Base-by-base conservation (phyloP, 306 rosid species). In the Phaseolus lunatus region DNA sequence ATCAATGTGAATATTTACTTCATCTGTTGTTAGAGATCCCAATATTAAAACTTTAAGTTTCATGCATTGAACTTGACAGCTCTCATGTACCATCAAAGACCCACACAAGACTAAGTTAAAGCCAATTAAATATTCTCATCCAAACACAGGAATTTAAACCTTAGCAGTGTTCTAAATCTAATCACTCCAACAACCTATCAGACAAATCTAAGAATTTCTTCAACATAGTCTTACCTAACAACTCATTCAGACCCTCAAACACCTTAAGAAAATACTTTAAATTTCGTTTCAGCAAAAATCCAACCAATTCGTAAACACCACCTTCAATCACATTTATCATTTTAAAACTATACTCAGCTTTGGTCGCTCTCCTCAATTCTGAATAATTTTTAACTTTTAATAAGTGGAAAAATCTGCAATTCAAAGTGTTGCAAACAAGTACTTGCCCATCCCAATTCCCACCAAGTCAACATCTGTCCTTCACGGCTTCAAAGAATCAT, bases 41-140 rank as follows among this genome's bases (percentile, higher is more conserved):
- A 50, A 69, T 69, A 57, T 57, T 20, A 48, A 45, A 35, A 59
- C 63, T 45, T n/a, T 33, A 16, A 45, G 50, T 47, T 16, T 16
- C 22, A 22, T 45, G 22, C 70, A 58, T 31, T 58, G 80, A 45
- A 78, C 49, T 67, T 43, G 61, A 67, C 27, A 67, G 58, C 37
- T 41, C 29, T 20, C 43, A 16, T 64, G 72, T 66, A 71, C 64
- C 58, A 27, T 18, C 19, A 52, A 11, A 24, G 15, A 53, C 49
- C 35, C 15, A 13, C n/a, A 57, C 13, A 57, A 2, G 1, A 19
- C 13, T 39, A 16, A 35, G 78, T 14, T 39, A 41, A 39, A 57
- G 76, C 56, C 78, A 56, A 73, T 41, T 33, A 41, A 66, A 73
- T 73, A 73, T 22, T 29, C 26, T 39, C 77, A 26, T 53, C 35